phyloP scores from a whole-genome alignment of 805 yeast genomes.

The Schizosaccharomyces lindneri region DNA sequence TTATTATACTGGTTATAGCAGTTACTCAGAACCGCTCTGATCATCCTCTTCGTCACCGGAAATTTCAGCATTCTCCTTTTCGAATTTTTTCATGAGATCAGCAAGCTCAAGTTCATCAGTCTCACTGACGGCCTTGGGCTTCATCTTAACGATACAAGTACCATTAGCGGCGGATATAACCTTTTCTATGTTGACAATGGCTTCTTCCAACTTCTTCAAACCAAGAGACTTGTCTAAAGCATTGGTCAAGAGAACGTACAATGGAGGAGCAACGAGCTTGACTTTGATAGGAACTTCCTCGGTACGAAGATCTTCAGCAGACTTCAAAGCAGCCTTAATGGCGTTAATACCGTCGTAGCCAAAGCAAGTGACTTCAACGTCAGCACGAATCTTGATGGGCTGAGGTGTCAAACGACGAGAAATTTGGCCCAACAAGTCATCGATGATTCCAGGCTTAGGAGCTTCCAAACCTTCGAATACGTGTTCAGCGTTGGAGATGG shows the following conservation, averaged over 20 bases:
- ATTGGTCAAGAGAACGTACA: constrained; percentile 79
- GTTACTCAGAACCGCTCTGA: constrained; percentile 10
- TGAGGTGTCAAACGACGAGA: constrained; percentile 90
- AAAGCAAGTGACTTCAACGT: constrained; percentile 90
- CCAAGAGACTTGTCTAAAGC: constrained; percentile 82
- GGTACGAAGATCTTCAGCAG: constrained; percentile 46
- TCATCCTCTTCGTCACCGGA: constrained; percentile 40
- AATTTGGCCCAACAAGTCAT: constrained; percentile 68
- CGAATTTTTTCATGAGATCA: constrained; percentile 81
- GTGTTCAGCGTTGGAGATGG: constrained; percentile 65
- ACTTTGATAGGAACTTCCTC: constrained; percentile 77
- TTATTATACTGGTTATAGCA: not conserved
- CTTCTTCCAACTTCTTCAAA: constrained; percentile 47
- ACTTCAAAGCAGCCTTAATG: constrained; percentile 62
- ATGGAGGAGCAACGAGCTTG: constrained; percentile 89
- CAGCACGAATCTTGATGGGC: constrained; percentile 95
- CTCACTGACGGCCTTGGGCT: constrained; percentile 96
- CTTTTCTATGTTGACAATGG: constrained; percentile 51
- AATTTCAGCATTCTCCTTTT: constrained; percentile 63
- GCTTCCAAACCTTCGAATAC: constrained; percentile 61
- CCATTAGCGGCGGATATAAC: constrained; percentile 58
- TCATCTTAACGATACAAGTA: constrained; percentile 77
- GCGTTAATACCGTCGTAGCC: constrained; percentile 96
- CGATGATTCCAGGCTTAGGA: constrained; percentile 49
- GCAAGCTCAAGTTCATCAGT: constrained; percentile 95